Base-by-base conservation (phyloP, 2,329 filamentous ascomycete genomes). In the Rutstroemia sp. region DNA sequence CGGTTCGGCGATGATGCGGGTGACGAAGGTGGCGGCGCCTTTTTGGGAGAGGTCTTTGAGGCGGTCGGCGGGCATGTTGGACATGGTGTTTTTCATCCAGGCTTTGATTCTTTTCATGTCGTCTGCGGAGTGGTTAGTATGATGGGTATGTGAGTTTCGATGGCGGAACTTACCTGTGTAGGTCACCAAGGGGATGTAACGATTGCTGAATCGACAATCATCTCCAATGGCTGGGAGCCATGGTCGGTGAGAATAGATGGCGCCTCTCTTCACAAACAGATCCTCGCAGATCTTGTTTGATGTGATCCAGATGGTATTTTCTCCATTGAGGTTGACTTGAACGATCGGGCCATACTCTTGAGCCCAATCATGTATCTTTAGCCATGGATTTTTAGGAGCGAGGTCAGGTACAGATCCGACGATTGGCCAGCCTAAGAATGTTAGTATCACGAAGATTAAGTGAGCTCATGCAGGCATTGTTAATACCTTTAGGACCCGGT, bases 281-380 rank as follows among this genome's bases (percentile, higher is more conserved):
- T 75, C 73, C 52, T 73, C 72, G 38, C 72, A 73, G 16, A 75
- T 69, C 38, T 71, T 68, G 49, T 73, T 71, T 8, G 67, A 69
- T 30, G 70, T 70, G 19, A 75, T 65, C 27, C 75, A 60, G 50
- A 73, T 64, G 48, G 72, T 67, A 19, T 66, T 66, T 10, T 66
- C 63, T 16, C 73, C 75, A 5, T 72, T 73, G 51, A 79, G 71
- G 42, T 71, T 70, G 34, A 78, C 64, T 9, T 71, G 70, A 60
- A 72, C 77, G 30, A 80, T 70, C 5, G 72, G 67, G 2, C 76
- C 69, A 54, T 71, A 68, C 51, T 66, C 57, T 16, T 71, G 61
- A 23, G 66, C 63, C 68, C 71, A 73, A 25, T 68, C 63, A 14
- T 69, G 63, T 64, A 75, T 75, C 52, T 73, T 70, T 16, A 74